Base-by-base conservation (phyloP, 1,284 basidiomycete genomes). In the Prillingera fragicola region DNA sequence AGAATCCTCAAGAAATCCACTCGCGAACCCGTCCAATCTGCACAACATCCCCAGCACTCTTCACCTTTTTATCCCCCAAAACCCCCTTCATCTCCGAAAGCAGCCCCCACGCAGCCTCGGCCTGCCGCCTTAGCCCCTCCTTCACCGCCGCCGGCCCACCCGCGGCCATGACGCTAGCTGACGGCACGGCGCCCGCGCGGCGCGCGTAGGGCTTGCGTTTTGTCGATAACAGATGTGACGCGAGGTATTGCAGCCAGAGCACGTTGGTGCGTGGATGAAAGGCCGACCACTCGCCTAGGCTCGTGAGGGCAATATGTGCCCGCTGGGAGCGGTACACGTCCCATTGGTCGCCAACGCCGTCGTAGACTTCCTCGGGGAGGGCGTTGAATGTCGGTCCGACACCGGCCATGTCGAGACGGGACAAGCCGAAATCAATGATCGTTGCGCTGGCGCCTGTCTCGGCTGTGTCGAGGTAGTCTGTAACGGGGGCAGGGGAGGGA, bases 371-470 rank as follows among this genome's bases (percentile, higher is more conserved):
- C 13, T 80, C 77, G 24, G 89, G 85, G 49, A 89, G 80, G 4
- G 55, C 25, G 25, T 43, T 45, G 22, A 21, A 29, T n/a, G n/a
- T n/a, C n/a, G n/a, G n/a, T n/a, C n/a, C n/a, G n/a, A n/a, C n/a
- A 5, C 33, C 18, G 4, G 14, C 24, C 5, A 55, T 41, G 13
- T 81, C 77, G 75, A 89, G 84, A 34, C 92, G 79, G 1, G 94
- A 88, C 4, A 98, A 77, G 4, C 94, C 92, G 33, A 97, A 82
- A 69, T 98, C 94, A 62, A 98, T 97, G 54, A 98, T 75, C 5
- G 89, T 94, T 5, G 82, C 82, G 52, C 77, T 73, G 3, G 94
- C 76, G 9, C 85, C 86, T 52, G 64, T 62, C 14, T 36, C 35
- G 77, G 72, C 18, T 63, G 68, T 37, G 70, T 45, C 31, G 38